Evolutionary conservation across 108 stramenopile species (phyloP), one percentile per base, ranked within the genome.

Genomic region (Fragilariopsis cylindrus): DNA sequence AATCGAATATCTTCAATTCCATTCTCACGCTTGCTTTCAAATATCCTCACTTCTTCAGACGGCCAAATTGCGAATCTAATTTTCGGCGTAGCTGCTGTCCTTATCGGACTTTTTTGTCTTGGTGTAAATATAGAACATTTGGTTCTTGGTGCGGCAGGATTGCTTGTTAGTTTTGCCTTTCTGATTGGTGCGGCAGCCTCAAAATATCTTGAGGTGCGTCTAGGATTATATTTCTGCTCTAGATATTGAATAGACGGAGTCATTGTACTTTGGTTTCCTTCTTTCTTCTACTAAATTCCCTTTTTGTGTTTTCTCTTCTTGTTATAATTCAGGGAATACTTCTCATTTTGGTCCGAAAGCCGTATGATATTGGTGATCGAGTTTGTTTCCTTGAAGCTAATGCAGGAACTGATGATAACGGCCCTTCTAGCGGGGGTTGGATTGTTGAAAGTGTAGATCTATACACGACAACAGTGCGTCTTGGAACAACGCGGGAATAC

Each of bases 281-380:
- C 50, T 80, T 21, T 55, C 75, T 5, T 49, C 46, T 48, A 3
- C 47, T 75, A 40, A 49, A 6, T 45, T 15, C 56, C 18, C 9
- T 18, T 7, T 41, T 48, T 1, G 30, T 16, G 13, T 48, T 49
- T 6, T 65, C 45, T 3, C 65, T 62, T 49, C 13, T 39, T 46
- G 16, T 15, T 43, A 30, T 30, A 30, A 30, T 12, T 43, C 42
- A 78, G 77, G 77, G 77, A 18, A 72, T 72, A 43, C 56, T 78
- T 40, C 70, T 78, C 56, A 86, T 91, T 41, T 82, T 89, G 8
- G 75, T 87, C 19, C 77, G 86, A 6, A 82, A 78, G n/a, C 91
- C 91, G 7, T 95, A 87, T 70, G 90, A 91, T 72, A 87, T 95
- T 55, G 93, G 93, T 3, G 93, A 95, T 71, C 71, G 84, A 70